phyloP scores from a whole-genome alignment of 805 yeast species.

The Wickerhamiella sergipiensis region DNA sequence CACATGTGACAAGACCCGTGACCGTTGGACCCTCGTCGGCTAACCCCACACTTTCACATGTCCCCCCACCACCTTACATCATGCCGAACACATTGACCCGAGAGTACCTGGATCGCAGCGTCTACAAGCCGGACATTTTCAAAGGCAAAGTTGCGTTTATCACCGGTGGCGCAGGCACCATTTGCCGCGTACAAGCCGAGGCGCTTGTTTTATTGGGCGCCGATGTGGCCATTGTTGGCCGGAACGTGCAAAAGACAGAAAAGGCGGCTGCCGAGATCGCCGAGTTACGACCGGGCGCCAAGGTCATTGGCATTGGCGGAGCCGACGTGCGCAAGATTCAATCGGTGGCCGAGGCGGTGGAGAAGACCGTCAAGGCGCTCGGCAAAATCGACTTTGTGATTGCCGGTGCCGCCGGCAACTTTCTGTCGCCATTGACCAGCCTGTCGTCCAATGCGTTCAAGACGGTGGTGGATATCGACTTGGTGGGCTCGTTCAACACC shows the following conservation, averaged over 20 bases:
- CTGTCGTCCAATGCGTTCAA: conserved; percentile 78
- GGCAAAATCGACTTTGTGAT: conserved; percentile 79
- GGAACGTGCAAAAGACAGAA: conserved; percentile 54
- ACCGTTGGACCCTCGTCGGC: too few relatives aligned
- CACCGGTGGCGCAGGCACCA: conserved; percentile 96
- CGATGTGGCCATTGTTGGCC: conserved; percentile 72
- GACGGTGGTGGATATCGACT: conserved; percentile 73
- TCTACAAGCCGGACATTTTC: conserved; percentile 48
- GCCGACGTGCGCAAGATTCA: conserved; percentile 68
- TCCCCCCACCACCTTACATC: not conserved
- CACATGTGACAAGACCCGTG: too few relatives aligned
- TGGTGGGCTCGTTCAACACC: conserved; percentile 80
- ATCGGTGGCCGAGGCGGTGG: conserved; percentile 49
- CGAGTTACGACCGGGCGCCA: conserved; percentile 41
- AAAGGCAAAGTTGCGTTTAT: conserved; percentile 77
- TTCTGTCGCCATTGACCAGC: conserved; percentile 63
- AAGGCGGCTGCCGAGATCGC: conserved; percentile 54
- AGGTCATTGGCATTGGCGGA: conserved; percentile 56
- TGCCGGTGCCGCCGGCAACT: conserved; percentile 96
- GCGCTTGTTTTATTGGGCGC: conserved; percentile 78
- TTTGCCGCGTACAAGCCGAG: conserved; percentile 79
- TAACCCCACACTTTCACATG: not conserved
- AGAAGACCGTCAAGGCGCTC: conserved; percentile 45
- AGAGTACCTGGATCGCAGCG: conserved; percentile 18
- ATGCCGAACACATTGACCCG: conserved; percentile 20